phyloP scores from a whole-genome alignment of 495 filamentous ascomycete species.

The Neurospora tetrasperma region DNA sequence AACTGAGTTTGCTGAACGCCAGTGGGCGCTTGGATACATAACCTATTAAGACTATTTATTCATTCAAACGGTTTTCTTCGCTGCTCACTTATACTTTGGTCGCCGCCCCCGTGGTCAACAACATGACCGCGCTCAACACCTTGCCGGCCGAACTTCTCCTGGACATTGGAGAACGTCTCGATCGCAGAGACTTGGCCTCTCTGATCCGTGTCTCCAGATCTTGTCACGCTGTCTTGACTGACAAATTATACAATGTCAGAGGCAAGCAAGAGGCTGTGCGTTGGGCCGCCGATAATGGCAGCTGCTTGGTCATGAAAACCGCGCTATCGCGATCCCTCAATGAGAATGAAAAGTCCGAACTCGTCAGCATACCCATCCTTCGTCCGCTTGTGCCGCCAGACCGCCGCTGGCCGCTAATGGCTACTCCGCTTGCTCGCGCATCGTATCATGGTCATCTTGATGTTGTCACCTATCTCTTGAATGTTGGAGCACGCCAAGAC shows the following conservation, averaged over 20 bases:
- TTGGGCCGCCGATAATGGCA: background rate
- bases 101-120: background rate
- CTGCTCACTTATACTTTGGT: background rate
- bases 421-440: conserved; percentile 4
- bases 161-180: conserved; percentile 2
- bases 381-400: background rate
- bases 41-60: background rate
- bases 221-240: background rate
- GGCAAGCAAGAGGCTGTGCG: background rate
- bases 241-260: background rate
- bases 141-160: conserved; percentile 7
- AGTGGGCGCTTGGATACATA: background rate
- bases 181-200: background rate
- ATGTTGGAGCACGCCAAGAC: conserved; percentile 2
- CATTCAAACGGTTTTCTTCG: background rate
- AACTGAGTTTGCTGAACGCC: background rate
- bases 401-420: background rate
- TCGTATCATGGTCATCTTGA: conserved; percentile 1
- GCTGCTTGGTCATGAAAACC: background rate
- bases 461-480: conserved; percentile 5
- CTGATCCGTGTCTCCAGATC: background rate
- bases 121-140: background rate
- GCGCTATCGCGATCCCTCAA: background rate
- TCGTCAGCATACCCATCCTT: background rate
- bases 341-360: background rate